These are phyloP conservation scores for Benincasa hispida DNA, from an alignment of 306 rosid genomes.

Conservation along the genomic window DNA sequence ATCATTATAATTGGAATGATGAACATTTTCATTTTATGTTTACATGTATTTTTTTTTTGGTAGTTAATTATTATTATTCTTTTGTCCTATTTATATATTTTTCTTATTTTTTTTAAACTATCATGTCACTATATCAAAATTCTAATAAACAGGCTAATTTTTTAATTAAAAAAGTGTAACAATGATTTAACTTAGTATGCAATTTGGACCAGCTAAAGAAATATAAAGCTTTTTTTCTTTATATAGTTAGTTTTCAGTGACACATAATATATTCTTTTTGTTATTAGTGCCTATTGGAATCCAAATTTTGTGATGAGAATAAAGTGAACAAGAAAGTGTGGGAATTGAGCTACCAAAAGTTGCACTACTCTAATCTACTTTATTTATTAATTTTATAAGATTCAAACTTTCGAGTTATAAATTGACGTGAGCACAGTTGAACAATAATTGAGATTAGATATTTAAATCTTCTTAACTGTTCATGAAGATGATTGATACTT, in stretches of 20 bases:
- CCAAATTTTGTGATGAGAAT: conserved; percentile 3
- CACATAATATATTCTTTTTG: not conserved
- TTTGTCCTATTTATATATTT: not conserved
- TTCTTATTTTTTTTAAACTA: not conserved
- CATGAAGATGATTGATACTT: no score
- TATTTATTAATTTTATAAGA: not conserved
- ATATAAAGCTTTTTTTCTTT: not conserved
- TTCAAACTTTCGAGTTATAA: not conserved
- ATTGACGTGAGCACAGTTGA: no score
- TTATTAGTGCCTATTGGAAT: not conserved
- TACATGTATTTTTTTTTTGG: not conserved
- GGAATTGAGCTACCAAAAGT: not conserved
- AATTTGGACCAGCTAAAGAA: not conserved
- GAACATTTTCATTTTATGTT: no score
- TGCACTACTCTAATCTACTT: not conserved
- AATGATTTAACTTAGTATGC: not conserved
- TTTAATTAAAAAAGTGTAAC: not conserved
- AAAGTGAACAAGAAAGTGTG: not conserved
- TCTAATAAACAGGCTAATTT: not conserved
- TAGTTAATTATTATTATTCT: not conserved
- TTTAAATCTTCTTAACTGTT: no score
- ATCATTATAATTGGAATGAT: no score
- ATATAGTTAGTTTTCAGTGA: not conserved
- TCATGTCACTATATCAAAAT: not conserved
- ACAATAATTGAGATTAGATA: no score